Evolutionary conservation across 2,329 filamentous ascomycete genomes (phyloP).

Genomic region (Pseudomassariella vexata): DNA sequence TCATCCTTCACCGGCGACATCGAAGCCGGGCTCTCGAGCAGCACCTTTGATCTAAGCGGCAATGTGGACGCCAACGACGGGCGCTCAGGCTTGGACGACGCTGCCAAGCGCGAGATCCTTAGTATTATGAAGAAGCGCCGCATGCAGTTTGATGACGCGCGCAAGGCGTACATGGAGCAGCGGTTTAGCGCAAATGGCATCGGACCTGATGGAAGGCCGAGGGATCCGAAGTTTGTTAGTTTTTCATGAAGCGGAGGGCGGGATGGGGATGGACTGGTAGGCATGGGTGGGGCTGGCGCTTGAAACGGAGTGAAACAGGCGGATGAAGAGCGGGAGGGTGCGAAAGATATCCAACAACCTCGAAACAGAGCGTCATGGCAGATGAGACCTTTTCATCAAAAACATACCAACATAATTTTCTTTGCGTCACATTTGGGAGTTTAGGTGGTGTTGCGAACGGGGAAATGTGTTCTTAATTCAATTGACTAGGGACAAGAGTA

Average conservation of each 20-base stretch:
- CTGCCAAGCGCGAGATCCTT: conserved; percentile 75
- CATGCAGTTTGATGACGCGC: conserved; percentile 85
- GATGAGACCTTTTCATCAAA: too few species aligned
- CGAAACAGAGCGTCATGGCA: too few species aligned
- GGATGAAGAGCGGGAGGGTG: too few species aligned
- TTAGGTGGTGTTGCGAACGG: too few species aligned
- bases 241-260: conserved; percentile 56
- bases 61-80: conserved; percentile 78
- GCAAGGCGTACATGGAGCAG: conserved; percentile 79
- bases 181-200: conserved; percentile 85
- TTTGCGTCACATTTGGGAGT: too few species aligned
- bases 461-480: too few species aligned
- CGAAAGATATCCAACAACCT: too few species aligned
- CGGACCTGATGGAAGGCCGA: conserved; percentile 77
- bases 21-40: conserved; percentile 78
- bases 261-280: too few species aligned
- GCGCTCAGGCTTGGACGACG: conserved; percentile 74
- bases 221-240: conserved; percentile 92
- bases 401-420: too few species aligned
- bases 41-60: conserved; percentile 72
- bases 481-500: too few species aligned
- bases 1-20: conserved; percentile 76
- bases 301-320: too few species aligned
- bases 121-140: conserved; percentile 83
- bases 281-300: too few species aligned